Evolutionary conservation across 345 rosid species (phyloP).

Genomic region (Nephelium lappaceum): DNA sequence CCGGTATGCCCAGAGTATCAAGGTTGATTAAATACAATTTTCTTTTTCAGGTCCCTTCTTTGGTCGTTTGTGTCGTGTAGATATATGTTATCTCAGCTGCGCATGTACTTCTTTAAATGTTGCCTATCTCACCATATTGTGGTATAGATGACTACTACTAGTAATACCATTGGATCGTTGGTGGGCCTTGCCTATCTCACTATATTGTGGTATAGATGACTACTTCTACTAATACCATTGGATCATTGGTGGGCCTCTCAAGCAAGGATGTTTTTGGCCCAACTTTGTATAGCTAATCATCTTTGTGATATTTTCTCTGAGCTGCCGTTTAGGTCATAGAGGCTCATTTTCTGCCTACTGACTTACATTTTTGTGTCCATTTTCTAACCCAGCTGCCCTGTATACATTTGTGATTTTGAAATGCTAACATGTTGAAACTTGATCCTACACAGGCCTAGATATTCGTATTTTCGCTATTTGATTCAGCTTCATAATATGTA

Average conservation of each 20-base stretch:
- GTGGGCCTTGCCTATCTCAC: not conserved
- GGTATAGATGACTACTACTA: not conserved
- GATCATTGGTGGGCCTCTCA: not conserved
- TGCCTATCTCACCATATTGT: not conserved
- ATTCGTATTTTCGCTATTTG: not conserved
- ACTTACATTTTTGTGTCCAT: not conserved
- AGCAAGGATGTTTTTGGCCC: not conserved
- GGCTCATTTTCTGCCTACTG: not conserved
- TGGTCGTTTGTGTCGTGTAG: constrained; percentile 4
- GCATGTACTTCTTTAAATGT: not conserved
- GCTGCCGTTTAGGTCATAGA: not conserved
- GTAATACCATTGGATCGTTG: not conserved
- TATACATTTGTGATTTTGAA: not conserved
- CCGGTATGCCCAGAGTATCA: not conserved
- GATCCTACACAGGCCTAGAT: not conserved
- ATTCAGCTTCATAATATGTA: not conserved
- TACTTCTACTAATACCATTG: not conserved
- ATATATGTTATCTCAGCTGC: not conserved
- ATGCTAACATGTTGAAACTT: not conserved
- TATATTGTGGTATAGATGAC: not conserved
- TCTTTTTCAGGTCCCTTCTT: not conserved
- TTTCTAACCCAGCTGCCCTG: not conserved
- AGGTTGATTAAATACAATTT: not conserved
- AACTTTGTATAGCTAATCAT: not conserved
- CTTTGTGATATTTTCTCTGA: not conserved